These are phyloP conservation scores for Aspergillus ellipticus DNA, from an alignment of 495 filamentous ascomycete genomes.

Conservation along the genomic window DNA sequence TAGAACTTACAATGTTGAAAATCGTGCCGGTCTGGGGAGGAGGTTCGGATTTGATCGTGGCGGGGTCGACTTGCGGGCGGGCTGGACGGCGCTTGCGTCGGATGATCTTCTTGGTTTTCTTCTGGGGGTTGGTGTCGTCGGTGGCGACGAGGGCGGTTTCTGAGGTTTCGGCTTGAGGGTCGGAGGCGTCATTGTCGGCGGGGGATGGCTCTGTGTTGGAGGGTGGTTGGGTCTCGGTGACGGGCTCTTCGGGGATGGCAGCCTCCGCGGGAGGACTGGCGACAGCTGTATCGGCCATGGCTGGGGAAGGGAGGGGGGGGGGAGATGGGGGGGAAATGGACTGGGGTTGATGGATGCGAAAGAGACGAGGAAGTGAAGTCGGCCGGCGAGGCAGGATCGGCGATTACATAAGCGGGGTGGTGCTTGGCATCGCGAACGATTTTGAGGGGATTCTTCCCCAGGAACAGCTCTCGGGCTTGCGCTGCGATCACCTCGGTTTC, in stretches of 20 bases:
- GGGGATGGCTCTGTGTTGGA: constrained; percentile 1
- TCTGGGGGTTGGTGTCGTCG: constrained; percentile 26
- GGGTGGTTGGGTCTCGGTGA: too few relatives aligned
- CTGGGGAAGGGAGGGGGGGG: constrained; percentile 1
- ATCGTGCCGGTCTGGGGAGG: constrained; percentile 87
- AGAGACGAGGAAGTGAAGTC: not conserved
- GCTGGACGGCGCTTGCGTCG: constrained; percentile 52
- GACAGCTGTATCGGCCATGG: constrained; percentile 34
- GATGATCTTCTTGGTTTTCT: constrained; percentile 53
- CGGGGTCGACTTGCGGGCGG: constrained; percentile 75
- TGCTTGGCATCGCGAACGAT: constrained; percentile 24
- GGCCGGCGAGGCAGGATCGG: not conserved
- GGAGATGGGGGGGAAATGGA: not conserved
- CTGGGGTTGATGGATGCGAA: too few relatives aligned
- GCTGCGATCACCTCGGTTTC: not conserved
- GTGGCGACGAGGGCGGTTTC: constrained; percentile 16
- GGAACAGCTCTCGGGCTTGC: not conserved
- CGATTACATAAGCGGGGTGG: constrained; percentile 24
- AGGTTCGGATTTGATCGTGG: constrained; percentile 72
- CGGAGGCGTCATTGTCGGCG: constrained; percentile 21
- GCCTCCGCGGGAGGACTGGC: constrained; percentile 16
- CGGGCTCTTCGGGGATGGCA: constrained; percentile 6
- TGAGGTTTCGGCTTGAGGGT: constrained; percentile 15
- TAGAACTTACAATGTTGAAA: constrained; percentile 93
- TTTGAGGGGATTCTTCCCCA: constrained; percentile 14